These are phyloP conservation scores for Pulveroboletus sp. DNA, from an alignment of 768 basidiomycete species.

Conservation along the genomic window DNA sequence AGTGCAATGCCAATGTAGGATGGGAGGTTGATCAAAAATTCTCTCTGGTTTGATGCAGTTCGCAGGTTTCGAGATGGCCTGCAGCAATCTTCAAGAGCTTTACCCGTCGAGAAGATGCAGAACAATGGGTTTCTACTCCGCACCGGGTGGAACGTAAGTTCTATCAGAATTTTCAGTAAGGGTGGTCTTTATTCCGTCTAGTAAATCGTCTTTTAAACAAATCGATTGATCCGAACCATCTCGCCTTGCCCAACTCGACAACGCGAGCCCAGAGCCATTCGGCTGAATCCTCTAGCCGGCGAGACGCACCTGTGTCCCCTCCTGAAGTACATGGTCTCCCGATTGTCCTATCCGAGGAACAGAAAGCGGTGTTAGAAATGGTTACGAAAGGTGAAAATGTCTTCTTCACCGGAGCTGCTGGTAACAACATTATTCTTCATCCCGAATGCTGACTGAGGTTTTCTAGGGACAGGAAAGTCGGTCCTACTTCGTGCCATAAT, in stretches of 20 bases:
- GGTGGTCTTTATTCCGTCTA: neutral
- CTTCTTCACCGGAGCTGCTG: slow-evolving; percentile 88
- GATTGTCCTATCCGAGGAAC: slow-evolving; percentile 50
- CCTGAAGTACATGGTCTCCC: slow-evolving; percentile 5
- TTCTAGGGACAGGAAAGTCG: slow-evolving; percentile 76
- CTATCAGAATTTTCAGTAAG: neutral
- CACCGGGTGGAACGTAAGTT: slow-evolving; percentile 17
- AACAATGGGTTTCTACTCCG: slow-evolving; percentile 42
- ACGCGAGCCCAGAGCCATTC: neutral
- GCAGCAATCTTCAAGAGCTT: slow-evolving; percentile 56
- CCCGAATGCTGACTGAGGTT: slow-evolving; percentile 1
- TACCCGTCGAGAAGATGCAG: slow-evolving; percentile 40
- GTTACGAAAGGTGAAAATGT: slow-evolving; percentile 64
- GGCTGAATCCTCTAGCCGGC: slow-evolving; percentile 1
- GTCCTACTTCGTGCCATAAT: slow-evolving; percentile 79
- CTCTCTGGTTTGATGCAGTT: neutral
- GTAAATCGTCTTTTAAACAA: slow-evolving; percentile 8
- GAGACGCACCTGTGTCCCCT: neutral
- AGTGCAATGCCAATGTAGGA: slow-evolving; percentile 50
- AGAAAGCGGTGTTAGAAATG: slow-evolving; percentile 43
- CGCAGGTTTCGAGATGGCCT: slow-evolving; percentile 54
- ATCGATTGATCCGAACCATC: neutral
- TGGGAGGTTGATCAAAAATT: neutral
- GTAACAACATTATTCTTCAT: slow-evolving; percentile 23
- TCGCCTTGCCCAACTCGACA: neutral